These are phyloP conservation scores for Cystobasidium sp. DNA, from an alignment of 1,284 basidiomycete species.

Conservation along the genomic window DNA sequence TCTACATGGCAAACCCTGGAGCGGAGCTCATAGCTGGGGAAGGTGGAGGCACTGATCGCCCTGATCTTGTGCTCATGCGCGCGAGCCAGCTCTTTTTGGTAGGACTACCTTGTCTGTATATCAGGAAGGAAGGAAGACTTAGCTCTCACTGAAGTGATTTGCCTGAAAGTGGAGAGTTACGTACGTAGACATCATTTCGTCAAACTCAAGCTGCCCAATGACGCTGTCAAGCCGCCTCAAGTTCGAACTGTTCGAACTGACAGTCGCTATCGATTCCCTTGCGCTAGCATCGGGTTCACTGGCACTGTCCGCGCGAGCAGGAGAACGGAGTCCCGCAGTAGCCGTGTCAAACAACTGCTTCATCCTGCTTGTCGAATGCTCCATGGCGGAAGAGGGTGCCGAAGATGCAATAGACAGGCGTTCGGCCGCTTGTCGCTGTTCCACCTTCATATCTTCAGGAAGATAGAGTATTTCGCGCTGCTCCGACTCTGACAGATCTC, in stretches of 20 bases:
- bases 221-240: slow-evolving; percentile 20
- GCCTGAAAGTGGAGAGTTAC: not conserved
- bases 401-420: slow-evolving; percentile 3
- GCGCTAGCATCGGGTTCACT: not conserved
- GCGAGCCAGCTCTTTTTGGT: slow-evolving; percentile 23
- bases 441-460: slow-evolving; percentile 2
- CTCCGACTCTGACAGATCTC: slow-evolving; percentile 7
- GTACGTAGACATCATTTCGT: slow-evolving; percentile 29
- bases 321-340: not conserved
- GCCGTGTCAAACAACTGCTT: slow-evolving; percentile 2
- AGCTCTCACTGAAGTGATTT: not conserved
- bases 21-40: slow-evolving; percentile 20
- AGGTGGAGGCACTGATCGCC: slow-evolving; percentile 20
- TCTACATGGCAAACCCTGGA: slow-evolving; percentile 36
- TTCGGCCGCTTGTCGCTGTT: slow-evolving; percentile 1
- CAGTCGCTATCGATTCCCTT: slow-evolving; percentile 9
- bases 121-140: not conserved
- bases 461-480: slow-evolving; percentile 24
- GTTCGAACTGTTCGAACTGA: slow-evolving; percentile 11
- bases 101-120: slow-evolving; percentile 20
- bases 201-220: slow-evolving; percentile 38
- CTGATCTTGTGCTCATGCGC: slow-evolving; percentile 27
- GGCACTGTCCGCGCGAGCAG: not conserved
- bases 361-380: not conserved
- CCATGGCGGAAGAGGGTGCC: not conserved